A percentile compares a stretch with the other conserved stretches of the same genome.
phyloP scores from a whole-genome alignment of 2,329 filamentous ascomycete species.

The Amesomyces nigricolor region DNA sequence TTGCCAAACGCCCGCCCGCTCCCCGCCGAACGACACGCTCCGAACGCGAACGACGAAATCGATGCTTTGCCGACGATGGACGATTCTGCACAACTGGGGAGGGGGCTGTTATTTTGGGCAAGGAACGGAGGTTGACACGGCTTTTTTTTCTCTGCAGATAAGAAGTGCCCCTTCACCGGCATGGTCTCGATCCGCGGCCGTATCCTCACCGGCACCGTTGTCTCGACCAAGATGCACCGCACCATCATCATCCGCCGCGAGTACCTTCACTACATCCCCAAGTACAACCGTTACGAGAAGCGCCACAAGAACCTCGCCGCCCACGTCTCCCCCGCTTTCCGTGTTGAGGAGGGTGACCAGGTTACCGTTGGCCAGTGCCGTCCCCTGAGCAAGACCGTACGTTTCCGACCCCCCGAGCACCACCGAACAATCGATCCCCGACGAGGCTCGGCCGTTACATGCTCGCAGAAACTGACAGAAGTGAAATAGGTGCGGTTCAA shows the following conservation, averaged over 20 bases:
- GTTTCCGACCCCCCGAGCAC: constrained; percentile 35
- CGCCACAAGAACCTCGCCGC: constrained; percentile 99
- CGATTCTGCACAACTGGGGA: background rate
- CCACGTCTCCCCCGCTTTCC: constrained; percentile 98
- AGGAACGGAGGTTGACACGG: constrained; percentile 18
- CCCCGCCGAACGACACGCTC: constrained; percentile 10
- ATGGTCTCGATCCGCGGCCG: constrained; percentile 98
- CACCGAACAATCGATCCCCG: background rate
- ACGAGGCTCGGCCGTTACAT: background rate
- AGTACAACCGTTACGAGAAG: constrained; percentile 99
- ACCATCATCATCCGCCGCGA: constrained; percentile 98
- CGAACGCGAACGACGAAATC: constrained; percentile 6
- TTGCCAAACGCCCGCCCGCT: constrained; percentile 28
- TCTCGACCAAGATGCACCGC: constrained; percentile 99
- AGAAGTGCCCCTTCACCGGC: constrained; percentile 99
- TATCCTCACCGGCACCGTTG: constrained; percentile 98
- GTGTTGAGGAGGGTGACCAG: constrained; percentile 99
- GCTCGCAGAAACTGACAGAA: constrained; percentile 9
- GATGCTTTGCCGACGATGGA: background rate
- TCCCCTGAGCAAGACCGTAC: constrained; percentile 98
- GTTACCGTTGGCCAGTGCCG: constrained; percentile 99
- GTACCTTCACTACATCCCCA: constrained; percentile 99
- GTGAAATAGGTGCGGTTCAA: constrained; percentile 86
- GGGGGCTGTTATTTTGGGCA: background rate
- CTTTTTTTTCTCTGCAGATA: constrained; percentile 61